Evolutionary conservation across 2,329 filamentous ascomycete genomes (phyloP).

Genomic region (Monilinia aucupariae): DNA sequence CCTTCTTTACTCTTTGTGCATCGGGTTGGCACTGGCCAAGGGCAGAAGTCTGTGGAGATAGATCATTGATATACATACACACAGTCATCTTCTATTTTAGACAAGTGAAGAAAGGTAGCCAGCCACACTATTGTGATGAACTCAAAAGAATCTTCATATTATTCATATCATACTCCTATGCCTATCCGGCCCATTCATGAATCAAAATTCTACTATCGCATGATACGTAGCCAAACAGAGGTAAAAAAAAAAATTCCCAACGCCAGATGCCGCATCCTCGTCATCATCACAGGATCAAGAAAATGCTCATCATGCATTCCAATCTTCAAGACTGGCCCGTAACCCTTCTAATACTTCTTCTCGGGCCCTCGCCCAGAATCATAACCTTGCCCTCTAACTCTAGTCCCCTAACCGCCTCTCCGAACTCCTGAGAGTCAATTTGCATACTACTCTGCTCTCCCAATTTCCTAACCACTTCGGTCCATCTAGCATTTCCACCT

Average conservation of each 20-base stretch:
- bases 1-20: no score
- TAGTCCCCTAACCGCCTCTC: slow-evolving; percentile 70
- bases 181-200: neutral
- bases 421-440: slow-evolving; percentile 75
- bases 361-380: slow-evolving; percentile 75
- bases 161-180: slow-evolving; percentile 3
- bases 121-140: neutral
- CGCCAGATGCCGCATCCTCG: neutral
- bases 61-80: neutral
- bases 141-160: neutral
- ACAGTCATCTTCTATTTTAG: neutral
- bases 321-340: slow-evolving; percentile 43
- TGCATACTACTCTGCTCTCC: slow-evolving; percentile 64
- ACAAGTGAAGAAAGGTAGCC: no score
- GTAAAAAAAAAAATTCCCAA: neutral
- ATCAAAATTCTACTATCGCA: slow-evolving; percentile 1
- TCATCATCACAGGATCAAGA: neutral
- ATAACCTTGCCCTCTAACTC: slow-evolving; percentile 82
- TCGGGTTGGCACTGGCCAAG: neutral
- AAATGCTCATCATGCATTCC: slow-evolving; percentile 4
- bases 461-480: slow-evolving; percentile 70
- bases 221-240: neutral
- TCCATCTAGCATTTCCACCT: slow-evolving; percentile 65
- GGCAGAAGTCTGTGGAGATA: neutral
- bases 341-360: slow-evolving; percentile 75